phyloP scores from a whole-genome alignment of 441 rosid genomes.

The Populus hybrid region DNA sequence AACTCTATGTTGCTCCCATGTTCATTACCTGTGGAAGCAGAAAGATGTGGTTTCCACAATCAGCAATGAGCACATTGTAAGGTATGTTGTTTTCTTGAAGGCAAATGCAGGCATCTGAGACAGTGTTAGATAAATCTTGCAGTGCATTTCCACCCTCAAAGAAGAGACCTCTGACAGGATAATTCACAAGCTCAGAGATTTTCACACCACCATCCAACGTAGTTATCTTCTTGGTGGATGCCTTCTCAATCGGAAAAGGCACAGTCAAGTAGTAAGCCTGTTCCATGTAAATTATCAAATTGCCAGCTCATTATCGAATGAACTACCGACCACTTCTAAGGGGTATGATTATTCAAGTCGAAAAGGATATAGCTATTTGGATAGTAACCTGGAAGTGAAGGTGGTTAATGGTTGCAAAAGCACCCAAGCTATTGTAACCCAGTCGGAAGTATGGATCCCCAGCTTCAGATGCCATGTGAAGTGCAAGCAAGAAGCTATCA shows the following conservation, averaged over 20 bases:
- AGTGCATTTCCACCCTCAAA: constrained; percentile 69
- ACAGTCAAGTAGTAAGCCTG: constrained; percentile 92
- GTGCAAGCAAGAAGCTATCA: constrained; percentile 81
- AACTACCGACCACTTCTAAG: not conserved
- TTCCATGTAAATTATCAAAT: constrained; percentile 6
- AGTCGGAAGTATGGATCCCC: constrained; percentile 79
- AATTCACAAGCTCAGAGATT: constrained; percentile 61
- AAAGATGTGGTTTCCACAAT: constrained; percentile 75
- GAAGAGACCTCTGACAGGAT: constrained; percentile 88
- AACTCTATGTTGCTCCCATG: not conserved
- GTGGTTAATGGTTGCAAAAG: constrained; percentile 96
- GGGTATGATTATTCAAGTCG: not conserved
- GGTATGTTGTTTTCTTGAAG: constrained; percentile 94
- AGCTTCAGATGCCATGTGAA: constrained; percentile 83
- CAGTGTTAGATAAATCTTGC: constrained; percentile 53
- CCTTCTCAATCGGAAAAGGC: constrained; percentile 89
- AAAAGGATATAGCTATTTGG: not conserved
- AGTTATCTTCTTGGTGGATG: constrained; percentile 52
- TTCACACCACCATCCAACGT: constrained; percentile 49
- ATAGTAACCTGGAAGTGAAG: constrained; percentile 90
- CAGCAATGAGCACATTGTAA: constrained; percentile 79
- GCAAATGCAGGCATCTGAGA: constrained; percentile 73
- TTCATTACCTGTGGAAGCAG: constrained; percentile 80
- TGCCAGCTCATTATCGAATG: not conserved
- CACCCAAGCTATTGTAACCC: constrained; percentile 99